Conservation (phyloP, 805 yeast genomes). For the Candida ponderosae region DNA sequence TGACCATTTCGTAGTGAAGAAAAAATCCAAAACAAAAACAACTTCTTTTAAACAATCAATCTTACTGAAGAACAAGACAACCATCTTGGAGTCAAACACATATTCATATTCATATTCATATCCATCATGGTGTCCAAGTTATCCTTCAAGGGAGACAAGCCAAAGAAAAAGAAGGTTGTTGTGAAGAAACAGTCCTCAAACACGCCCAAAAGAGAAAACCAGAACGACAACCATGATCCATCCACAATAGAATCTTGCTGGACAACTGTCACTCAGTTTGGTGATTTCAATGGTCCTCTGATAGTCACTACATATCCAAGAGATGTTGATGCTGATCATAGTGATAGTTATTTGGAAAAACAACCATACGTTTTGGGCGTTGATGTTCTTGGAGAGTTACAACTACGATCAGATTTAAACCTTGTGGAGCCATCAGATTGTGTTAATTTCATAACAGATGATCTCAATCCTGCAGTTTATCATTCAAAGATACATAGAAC, state of each 20-base stretch:
- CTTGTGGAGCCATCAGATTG: not conserved
- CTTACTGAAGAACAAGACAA: not conserved
- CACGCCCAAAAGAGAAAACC: not conserved
- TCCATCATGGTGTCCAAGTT: constrained; percentile 28
- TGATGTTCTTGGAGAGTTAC: constrained; percentile 2
- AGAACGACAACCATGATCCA: constrained; percentile 1
- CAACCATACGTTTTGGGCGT: not conserved
- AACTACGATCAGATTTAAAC: not conserved
- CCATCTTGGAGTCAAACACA: not conserved
- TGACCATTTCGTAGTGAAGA: not conserved
- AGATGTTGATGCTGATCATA: not conserved
- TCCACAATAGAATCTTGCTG: constrained; percentile 8
- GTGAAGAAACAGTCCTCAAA: not conserved
- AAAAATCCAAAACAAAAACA: not conserved
- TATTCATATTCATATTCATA: not conserved
- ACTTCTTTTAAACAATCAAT: not conserved
- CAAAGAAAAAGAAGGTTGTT: constrained; percentile 11
- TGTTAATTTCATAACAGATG: constrained; percentile 6
- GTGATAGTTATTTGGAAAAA: not conserved
- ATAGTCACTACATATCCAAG: constrained; percentile 11
- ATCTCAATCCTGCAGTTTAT: constrained; percentile 1
- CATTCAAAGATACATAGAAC: constrained; percentile 7
- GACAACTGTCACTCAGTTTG: constrained; percentile 18
- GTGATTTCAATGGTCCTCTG: constrained; percentile 27
- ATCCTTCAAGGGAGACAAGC: constrained; percentile 28